Conservation (phyloP, 345 rosid species). For the Eucalyptus rudis region DNA sequence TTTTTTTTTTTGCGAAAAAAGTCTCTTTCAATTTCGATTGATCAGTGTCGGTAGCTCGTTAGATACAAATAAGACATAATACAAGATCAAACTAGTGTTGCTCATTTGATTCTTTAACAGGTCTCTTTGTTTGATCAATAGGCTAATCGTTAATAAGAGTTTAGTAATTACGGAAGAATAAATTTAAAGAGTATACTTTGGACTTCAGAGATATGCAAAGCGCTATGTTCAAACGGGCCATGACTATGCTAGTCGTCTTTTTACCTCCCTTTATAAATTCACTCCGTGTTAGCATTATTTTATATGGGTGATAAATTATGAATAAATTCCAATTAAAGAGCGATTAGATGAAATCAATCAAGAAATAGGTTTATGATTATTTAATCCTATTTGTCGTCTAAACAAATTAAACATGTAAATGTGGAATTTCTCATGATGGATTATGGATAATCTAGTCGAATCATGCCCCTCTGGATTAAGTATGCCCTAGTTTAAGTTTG, state of each 20-base stretch:
- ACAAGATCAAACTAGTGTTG: background rate
- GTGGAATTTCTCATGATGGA: background rate
- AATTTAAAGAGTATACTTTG: background rate
- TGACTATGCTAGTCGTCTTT: background rate
- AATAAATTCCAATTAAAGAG: background rate
- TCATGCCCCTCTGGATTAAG: background rate
- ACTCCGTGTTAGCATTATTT: background rate
- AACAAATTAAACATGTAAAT: background rate
- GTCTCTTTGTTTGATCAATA: background rate
- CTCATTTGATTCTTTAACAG: background rate
- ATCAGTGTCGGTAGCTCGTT: rapidly evolving
- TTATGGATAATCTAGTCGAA: background rate
- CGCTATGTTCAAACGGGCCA: background rate
- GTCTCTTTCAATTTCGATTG: background rate
- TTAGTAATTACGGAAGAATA: background rate
- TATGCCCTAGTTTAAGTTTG: background rate
- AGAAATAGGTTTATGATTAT: background rate
- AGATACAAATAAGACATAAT: background rate
- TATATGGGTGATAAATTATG: background rate
- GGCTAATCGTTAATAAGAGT: background rate
- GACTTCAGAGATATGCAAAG: background rate
- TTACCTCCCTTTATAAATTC: background rate
- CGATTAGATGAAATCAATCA: background rate
- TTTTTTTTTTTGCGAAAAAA: background rate
- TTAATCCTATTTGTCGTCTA: background rate